Evolutionary conservation across 805 yeast genomes (phyloP), one percentile per base, ranked within the genome.

Genomic region (Cyberlindnera mrakii): DNA sequence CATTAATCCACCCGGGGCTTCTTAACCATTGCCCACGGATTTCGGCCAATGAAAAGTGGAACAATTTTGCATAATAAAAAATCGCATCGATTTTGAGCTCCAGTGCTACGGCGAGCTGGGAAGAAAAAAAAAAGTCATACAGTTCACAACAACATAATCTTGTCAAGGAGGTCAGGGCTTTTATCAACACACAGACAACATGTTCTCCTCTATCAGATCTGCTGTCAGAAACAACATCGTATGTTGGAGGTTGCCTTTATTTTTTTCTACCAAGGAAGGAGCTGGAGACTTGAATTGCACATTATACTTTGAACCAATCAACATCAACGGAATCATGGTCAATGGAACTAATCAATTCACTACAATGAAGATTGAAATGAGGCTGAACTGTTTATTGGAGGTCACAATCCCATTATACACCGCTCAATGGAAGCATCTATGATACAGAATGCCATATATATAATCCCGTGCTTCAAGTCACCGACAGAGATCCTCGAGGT

Each of bases 121-220:
- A 35, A 32, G 14, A 30, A 34, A 18, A 30, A 18, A 30, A 18
- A 27, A 34, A 39, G 20, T 13, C 30, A 29, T 13, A 32, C n/a
- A 32, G 27, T 17, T 16, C 18, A 32, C 36, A 30, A 31, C 33
- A 11, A 15, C 17, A 30, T 17, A 17, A 23, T 16, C 17, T 15
- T 20, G n/a, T 5, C 16, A 6, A 35, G 15, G 15, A 15, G n/a
- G 20, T 10, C 11, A 11, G n/a, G 15, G 17, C 29, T 13, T 18
- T 13, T 20, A n/a, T 19, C 17, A 20, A 9, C 13, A 29, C 14
- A 30, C 19, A 19, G 23, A 34, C 34, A 35, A 42, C 46, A 58
- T 58, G 62, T 58, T 58, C 56, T 54, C 61, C 45, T 55, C 62
- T 39, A 23, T 58, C 52, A 58, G 62, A 58, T 52, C 59, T 48